Conservation (phyloP, 176 grass and related monocot genomes). For the Alloteropsis semialata region DNA sequence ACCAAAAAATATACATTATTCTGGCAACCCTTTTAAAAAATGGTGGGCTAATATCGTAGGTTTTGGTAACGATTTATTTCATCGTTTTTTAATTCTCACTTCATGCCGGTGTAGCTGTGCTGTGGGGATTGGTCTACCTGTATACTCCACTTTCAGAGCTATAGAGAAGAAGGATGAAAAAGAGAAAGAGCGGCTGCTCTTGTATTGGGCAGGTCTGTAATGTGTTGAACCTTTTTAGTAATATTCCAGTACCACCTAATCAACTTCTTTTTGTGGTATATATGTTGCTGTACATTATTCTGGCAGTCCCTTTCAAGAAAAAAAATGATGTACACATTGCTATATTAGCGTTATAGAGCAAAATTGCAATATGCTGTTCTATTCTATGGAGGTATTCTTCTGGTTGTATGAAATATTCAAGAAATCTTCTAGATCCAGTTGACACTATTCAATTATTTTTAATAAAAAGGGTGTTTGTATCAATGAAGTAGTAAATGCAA, state of each 20-base stretch:
- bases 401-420: neutral
- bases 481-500: neutral
- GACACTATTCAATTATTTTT: neutral
- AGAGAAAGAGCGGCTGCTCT: conserved; percentile 76
- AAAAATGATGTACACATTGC: neutral
- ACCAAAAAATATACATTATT: neutral
- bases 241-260: neutral
- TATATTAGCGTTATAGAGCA: neutral
- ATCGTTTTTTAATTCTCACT: neutral
- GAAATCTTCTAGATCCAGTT: neutral
- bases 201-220: conserved; percentile 92
- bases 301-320: too few species aligned
- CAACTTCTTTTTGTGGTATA: conserved; percentile 1
- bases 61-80: neutral
- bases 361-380: neutral
- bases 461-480: neutral
- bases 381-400: neutral
- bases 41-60: neutral
- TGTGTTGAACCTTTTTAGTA: neutral
- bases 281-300: too few species aligned
- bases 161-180: conserved; percentile 89
- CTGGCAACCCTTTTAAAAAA: neutral
- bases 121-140: conserved; percentile 73
- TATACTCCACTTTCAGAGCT: conserved; percentile 94
- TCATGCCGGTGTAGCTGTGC: conserved; percentile 71